Evolutionary conservation across 2,329 filamentous ascomycete species (phyloP).

Genomic region (Grosmannia clavigera): DNA sequence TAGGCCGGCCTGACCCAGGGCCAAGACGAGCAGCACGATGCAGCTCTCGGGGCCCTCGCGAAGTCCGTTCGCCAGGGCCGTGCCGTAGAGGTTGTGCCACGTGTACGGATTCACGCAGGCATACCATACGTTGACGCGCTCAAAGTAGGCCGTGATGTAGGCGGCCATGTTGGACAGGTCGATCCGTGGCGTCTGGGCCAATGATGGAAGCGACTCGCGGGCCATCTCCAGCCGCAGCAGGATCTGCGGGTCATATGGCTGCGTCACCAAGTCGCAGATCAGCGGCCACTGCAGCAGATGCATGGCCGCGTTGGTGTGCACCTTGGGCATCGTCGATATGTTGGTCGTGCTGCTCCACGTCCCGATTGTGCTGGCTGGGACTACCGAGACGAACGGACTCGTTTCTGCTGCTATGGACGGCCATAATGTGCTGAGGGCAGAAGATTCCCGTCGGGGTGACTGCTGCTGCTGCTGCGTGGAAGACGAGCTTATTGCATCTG

Average conservation of each 20-base stretch:
- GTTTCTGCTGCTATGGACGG: not conserved
- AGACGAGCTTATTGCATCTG: conserved; percentile 19
- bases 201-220: conserved; percentile 57
- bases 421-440: not conserved
- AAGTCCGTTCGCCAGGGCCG: conserved; percentile 63
- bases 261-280: conserved; percentile 64
- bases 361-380: conserved; percentile 54
- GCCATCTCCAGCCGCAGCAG: conserved; percentile 71
- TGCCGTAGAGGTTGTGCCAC: conserved; percentile 65
- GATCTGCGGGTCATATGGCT: conserved; percentile 70
- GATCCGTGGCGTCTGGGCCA: conserved; percentile 52
- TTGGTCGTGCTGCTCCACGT: conserved; percentile 56
- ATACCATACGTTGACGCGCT: conserved; percentile 74
- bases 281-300: conserved; percentile 71
- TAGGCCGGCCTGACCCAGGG: conserved; percentile 64
- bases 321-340: conserved; percentile 77
- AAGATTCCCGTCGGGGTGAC: not conserved
- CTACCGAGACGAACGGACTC: conserved; percentile 34
- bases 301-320: conserved; percentile 68
- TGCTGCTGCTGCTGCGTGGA: not conserved
- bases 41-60: conserved; percentile 71
- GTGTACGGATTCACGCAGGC: conserved; percentile 74
- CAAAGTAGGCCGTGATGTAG: conserved; percentile 71
- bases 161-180: conserved; percentile 62
- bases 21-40: conserved; percentile 65